Conservation (phyloP, 495 filamentous ascomycete genomes). For the Penicillium canescens region DNA sequence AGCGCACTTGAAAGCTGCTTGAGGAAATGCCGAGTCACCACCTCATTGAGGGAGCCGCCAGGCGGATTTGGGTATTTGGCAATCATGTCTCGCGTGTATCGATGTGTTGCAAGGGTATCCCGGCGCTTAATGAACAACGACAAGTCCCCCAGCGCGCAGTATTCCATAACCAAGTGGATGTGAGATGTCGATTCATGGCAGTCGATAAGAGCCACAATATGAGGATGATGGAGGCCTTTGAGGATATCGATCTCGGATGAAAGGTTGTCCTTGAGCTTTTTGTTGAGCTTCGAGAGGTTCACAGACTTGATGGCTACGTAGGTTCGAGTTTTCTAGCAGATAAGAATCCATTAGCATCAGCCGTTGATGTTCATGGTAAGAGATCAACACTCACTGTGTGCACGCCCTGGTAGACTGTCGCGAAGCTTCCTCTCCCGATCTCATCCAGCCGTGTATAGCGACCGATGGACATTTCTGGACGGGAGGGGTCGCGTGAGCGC, state of each 20-base stretch:
- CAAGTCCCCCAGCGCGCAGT: constrained; percentile 90
- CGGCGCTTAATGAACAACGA: constrained; percentile 94
- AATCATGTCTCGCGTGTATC: constrained; percentile 79
- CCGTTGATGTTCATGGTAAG: neutral
- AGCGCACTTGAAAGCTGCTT: constrained; percentile 94
- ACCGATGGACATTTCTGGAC: constrained; percentile 68
- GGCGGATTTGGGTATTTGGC: constrained; percentile 84
- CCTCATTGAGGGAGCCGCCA: constrained; percentile 85
- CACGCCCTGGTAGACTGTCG: constrained; percentile 83
- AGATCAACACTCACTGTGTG: constrained; percentile 67
- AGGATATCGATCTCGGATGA: constrained; percentile 93
- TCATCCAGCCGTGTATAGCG: constrained; percentile 75
- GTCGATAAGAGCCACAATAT: constrained; percentile 94
- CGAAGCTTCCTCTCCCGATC: constrained; percentile 95
- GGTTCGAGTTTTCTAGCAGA: constrained; percentile 55
- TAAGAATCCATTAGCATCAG: constrained; percentile 43
- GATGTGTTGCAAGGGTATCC: constrained; percentile 71
- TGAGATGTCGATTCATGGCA: constrained; percentile 82
- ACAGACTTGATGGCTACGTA: constrained; percentile 96
- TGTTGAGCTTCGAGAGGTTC: constrained; percentile 82
- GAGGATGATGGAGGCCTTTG: constrained; percentile 87
- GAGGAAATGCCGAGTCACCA: constrained; percentile 90
- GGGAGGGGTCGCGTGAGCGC: constrained; percentile 43
- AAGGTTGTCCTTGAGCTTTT: constrained; percentile 94
- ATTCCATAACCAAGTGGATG: constrained; percentile 98